Conservation (phyloP, 495 filamentous ascomycete species). For the Trichoderma reesei region DNA sequence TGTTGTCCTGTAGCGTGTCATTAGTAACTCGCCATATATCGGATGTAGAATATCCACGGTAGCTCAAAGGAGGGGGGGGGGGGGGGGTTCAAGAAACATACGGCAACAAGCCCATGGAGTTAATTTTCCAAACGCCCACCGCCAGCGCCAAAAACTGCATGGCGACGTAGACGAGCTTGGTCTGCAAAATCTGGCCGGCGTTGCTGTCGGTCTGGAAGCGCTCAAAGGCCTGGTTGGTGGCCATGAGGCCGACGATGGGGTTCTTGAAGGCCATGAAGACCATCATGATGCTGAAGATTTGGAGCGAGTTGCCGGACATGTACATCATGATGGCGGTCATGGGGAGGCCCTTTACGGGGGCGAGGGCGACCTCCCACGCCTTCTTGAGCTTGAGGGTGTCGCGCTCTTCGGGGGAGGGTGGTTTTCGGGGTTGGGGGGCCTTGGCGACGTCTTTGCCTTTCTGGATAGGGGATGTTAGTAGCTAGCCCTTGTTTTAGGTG, state of each 20-base stretch:
- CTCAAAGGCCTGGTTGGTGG: slow-evolving; percentile 69
- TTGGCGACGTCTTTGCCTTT: slow-evolving; percentile 33
- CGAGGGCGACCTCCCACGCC: slow-evolving; percentile 95
- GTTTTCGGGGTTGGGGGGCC: slow-evolving; percentile 31
- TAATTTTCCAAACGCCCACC: slow-evolving; percentile 92
- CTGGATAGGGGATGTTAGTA: slow-evolving; percentile 14
- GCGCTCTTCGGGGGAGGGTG: slow-evolving; percentile 68
- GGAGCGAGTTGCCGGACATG: slow-evolving; percentile 97
- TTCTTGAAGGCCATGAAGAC: slow-evolving; percentile 98
- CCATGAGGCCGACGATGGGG: slow-evolving; percentile 74
- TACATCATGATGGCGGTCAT: slow-evolving; percentile 99
- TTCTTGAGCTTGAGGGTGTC: slow-evolving; percentile 96
- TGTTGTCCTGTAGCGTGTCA: slow-evolving; percentile 55
- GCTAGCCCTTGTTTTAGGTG: background rate
- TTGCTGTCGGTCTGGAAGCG: slow-evolving; percentile 84
- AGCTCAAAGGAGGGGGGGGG: background rate
- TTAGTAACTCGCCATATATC: background rate
- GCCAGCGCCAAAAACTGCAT: slow-evolving; percentile 78
- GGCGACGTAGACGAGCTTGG: slow-evolving; percentile 76
- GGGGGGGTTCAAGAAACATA: slow-evolving; percentile 49
- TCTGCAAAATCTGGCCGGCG: slow-evolving; percentile 55
- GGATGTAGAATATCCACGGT: background rate
- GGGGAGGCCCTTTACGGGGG: slow-evolving; percentile 84
- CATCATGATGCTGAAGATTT: slow-evolving; percentile 99
- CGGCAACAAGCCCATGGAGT: slow-evolving; percentile 92